phyloP scores from a whole-genome alignment of 345 rosid species.

The Brassica rapa region DNA sequence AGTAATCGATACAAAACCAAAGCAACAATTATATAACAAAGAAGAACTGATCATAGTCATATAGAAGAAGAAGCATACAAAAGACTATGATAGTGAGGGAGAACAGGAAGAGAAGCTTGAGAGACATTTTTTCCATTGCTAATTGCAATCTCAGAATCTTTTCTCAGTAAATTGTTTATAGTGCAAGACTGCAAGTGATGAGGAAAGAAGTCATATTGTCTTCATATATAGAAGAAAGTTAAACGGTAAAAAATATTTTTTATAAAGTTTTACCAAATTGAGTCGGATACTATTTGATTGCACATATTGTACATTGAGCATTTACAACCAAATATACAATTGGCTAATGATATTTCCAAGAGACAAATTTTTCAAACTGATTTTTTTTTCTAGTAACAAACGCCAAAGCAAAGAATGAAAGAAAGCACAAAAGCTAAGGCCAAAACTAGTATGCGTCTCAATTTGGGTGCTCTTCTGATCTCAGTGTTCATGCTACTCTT shows the following conservation, averaged over 20 bases:
- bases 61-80: conserved; percentile 25
- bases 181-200: background rate
- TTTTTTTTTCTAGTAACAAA: conserved; percentile 1
- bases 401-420: conserved; percentile 31
- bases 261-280: background rate
- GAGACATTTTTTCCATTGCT: conserved; percentile 33
- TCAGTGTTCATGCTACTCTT: background rate
- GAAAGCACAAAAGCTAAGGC: conserved; percentile 8
- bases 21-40: background rate
- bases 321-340: conserved; percentile 31
- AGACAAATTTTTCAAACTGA: background rate
- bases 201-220: background rate
- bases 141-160: background rate
- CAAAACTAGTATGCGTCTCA: conserved; percentile 25
- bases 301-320: background rate
- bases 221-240: background rate
- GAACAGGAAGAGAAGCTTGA: conserved; percentile 28
- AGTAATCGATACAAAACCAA: background rate
- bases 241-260: background rate
- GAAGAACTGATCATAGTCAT: background rate
- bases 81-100: conserved; percentile 26
- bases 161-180: background rate
- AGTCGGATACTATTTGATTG: background rate
- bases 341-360: conserved; percentile 6
- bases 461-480: background rate